Conservation (phyloP, 352 stramenopile species). For the Albugo laibachii region DNA sequence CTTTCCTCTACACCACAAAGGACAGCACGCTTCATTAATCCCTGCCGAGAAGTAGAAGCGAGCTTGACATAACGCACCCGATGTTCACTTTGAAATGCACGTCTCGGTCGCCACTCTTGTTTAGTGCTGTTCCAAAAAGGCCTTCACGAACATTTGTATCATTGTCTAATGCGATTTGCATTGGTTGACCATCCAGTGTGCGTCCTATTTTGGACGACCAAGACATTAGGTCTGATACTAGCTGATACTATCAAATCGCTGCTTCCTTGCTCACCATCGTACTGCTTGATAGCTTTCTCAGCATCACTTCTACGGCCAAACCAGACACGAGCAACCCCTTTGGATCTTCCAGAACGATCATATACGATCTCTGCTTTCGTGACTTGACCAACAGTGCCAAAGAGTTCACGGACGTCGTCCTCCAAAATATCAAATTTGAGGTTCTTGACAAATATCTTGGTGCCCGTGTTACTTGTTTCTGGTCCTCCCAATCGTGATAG, state of each 20-base stretch:
- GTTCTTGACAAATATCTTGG: constrained; percentile 70
- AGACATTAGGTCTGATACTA: too few species aligned
- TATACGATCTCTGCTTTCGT: constrained; percentile 66
- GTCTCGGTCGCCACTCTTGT: constrained; percentile 26
- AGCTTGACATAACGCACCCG: constrained; percentile 14
- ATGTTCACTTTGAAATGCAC: constrained; percentile 72
- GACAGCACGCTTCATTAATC: background rate
- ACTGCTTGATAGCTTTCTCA: constrained; percentile 70
- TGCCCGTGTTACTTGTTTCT: constrained; percentile 16
- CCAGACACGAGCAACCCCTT: constrained; percentile 61
- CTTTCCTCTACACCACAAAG: constrained; percentile 12
- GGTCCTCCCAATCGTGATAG: constrained; percentile 36
- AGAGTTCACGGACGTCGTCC: constrained; percentile 63
- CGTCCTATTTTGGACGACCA: constrained; percentile 17
- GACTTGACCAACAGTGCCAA: constrained; percentile 54
- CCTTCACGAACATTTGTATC: constrained; percentile 58
- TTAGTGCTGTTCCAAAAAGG: constrained; percentile 53
- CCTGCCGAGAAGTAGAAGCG: background rate
- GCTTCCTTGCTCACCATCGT: constrained; percentile 23
- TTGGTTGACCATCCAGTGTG: constrained; percentile 47
- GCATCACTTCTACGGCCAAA: constrained; percentile 39
- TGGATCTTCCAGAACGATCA: constrained; percentile 61
- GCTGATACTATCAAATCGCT: too few species aligned
- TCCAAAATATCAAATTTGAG: constrained; percentile 71
- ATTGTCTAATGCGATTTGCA: constrained; percentile 48